A percentile compares a stretch with the other conserved stretches of the same genome.
These are phyloP conservation scores for Leccinum solheimii DNA, from an alignment of 1,284 basidiomycete species.

Conservation along the genomic window DNA sequence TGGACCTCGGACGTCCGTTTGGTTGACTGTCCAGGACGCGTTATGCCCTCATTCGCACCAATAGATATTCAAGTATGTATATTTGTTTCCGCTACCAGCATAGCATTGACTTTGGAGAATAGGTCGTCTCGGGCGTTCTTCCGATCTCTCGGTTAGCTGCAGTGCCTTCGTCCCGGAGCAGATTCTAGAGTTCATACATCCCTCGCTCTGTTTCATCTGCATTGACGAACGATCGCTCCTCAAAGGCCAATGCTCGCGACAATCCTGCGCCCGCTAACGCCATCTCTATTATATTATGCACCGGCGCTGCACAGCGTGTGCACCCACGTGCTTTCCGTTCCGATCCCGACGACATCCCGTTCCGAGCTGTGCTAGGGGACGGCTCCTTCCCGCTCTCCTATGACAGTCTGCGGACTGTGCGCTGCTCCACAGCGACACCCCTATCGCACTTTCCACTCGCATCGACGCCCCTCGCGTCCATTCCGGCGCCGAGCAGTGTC, in stretches of 20 bases:
- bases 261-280: not conserved
- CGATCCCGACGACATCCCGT: too few species aligned
- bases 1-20: constrained; percentile 81
- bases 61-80: constrained; percentile 74
- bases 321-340: too few species aligned
- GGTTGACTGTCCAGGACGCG: constrained; percentile 84
- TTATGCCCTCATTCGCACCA: constrained; percentile 76
- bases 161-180: constrained; percentile 79
- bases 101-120: constrained; percentile 6
- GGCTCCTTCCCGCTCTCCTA: too few species aligned
- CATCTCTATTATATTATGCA: too few species aligned
- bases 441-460: too few species aligned
- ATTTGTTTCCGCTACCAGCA: constrained; percentile 21
- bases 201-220: constrained; percentile 39
- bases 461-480: too few species aligned
- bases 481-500: too few species aligned
- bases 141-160: constrained; percentile 88
- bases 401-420: too few species aligned
- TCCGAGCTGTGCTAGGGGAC: too few species aligned
- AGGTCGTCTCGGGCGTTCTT: constrained; percentile 78
- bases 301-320: too few species aligned
- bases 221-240: not conserved
- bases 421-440: too few species aligned
- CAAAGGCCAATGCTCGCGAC: not conserved
- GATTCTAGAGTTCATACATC: constrained; percentile 62